These are phyloP conservation scores for Xylaria sp. DNA, from an alignment of 2,329 filamentous ascomycete genomes.

Conservation along the genomic window DNA sequence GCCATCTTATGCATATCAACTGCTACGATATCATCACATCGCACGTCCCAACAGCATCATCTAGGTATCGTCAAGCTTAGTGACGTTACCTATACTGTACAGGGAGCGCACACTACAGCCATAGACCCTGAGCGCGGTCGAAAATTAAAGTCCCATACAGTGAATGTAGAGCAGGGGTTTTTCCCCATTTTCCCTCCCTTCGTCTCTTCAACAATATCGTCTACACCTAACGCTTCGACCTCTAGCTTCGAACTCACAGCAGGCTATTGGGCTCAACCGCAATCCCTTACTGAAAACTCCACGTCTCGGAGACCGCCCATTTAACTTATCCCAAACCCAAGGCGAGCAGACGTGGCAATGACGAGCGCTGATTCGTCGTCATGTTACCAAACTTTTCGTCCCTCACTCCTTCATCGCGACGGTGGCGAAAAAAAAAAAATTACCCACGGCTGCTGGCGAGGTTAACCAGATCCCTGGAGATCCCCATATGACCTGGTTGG, in stretches of 20 bases:
- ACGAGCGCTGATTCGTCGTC: not conserved
- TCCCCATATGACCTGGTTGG: constrained; percentile 32
- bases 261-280: not conserved
- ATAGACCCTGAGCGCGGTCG: not conserved
- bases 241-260: not conserved
- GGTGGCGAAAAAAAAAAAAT: constrained; percentile 19
- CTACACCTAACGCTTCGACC: not conserved
- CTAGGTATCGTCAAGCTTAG: not conserved
- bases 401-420: not conserved
- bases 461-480: constrained; percentile 33
- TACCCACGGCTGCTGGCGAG: constrained; percentile 11
- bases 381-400: not conserved
- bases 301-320: constrained; percentile 10
- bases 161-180: constrained; percentile 9
- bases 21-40: not conserved
- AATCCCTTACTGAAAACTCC: constrained; percentile 27
- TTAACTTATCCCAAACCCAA: constrained; percentile 18
- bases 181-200: not conserved
- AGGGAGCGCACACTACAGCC: not conserved
- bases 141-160: constrained; percentile 9
- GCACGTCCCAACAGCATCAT: not conserved
- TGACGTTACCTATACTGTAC: not conserved
- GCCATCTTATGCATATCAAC: not conserved
- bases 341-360: constrained; percentile 10
- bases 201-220: not conserved